These are phyloP conservation scores for Ustilago vetiveriae DNA, from an alignment of 1,284 basidiomycete species.

Conservation along the genomic window DNA sequence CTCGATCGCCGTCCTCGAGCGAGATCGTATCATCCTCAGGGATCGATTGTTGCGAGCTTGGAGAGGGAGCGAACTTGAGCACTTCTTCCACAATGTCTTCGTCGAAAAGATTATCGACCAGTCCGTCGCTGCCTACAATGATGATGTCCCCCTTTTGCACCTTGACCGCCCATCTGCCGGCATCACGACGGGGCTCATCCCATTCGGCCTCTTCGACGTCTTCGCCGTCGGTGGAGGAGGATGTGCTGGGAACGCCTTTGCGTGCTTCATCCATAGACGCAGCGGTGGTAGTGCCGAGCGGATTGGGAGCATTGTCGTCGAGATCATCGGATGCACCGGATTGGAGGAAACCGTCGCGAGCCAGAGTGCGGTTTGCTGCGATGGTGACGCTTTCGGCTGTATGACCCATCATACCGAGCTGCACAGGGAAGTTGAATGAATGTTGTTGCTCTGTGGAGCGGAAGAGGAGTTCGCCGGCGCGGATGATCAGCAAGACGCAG, in stretches of 20 bases:
- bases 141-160: slow-evolving; percentile 88
- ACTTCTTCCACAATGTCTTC: slow-evolving; percentile 92
- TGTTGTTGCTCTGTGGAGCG: slow-evolving; percentile 94
- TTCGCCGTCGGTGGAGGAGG: slow-evolving; percentile 20
- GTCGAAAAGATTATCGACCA: slow-evolving; percentile 94
- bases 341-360: slow-evolving; percentile 50
- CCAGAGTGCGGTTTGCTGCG: slow-evolving; percentile 50
- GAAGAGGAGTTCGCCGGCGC: slow-evolving; percentile 82
- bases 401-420: slow-evolving; percentile 80
- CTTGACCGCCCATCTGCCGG: slow-evolving; percentile 77
- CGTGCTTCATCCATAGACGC: slow-evolving; percentile 42
- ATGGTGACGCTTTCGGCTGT: slow-evolving; percentile 74
- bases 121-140: slow-evolving; percentile 86
- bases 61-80: slow-evolving; percentile 71
- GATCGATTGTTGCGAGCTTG: slow-evolving; percentile 10
- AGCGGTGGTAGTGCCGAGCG: slow-evolving; percentile 35
- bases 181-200: slow-evolving; percentile 70
- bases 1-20: slow-evolving; percentile 14
- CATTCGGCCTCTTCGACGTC: slow-evolving; percentile 54
- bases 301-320: slow-evolving; percentile 50
- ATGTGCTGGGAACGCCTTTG: slow-evolving; percentile 10
- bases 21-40: slow-evolving; percentile 23
- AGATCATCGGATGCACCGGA: slow-evolving; percentile 50
- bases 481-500: slow-evolving; percentile 81
- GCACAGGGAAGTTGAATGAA: slow-evolving; percentile 89